phyloP scores from a whole-genome alignment of 2,329 filamentous ascomycete genomes.

The Verticillium zaregamsianum region DNA sequence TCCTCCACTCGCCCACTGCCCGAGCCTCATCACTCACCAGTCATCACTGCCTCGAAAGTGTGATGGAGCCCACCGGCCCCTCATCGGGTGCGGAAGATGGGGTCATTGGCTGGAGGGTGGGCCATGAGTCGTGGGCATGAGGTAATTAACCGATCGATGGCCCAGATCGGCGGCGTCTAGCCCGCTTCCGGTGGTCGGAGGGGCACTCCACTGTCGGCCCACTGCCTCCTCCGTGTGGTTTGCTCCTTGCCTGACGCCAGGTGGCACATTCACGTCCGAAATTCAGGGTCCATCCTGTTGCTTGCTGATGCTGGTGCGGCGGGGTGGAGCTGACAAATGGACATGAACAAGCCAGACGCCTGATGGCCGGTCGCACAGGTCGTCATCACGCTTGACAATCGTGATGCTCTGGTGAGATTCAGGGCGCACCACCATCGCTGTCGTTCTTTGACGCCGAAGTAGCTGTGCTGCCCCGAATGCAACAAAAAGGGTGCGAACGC shows the following conservation, averaged over 20 bases:
- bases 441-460: too few relatives aligned
- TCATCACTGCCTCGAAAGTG: neutral
- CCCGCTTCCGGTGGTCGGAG: neutral
- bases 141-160: neutral
- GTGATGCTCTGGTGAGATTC: neutral
- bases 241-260: neutral
- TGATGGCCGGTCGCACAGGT: neutral
- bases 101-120: neutral
- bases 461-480: neutral
- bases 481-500: neutral
- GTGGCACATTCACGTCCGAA: neutral
- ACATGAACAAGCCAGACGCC: neutral
- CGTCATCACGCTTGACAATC: neutral
- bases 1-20: too few relatives aligned
- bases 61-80: neutral
- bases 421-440: too few relatives aligned
- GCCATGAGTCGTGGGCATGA: neutral
- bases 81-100: neutral
- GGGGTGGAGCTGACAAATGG: neutral
- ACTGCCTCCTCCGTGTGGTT: neutral
- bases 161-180: neutral
- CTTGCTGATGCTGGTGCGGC: neutral
- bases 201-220: neutral
- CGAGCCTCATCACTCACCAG: too few relatives aligned
- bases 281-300: neutral